A percentile compares a stretch with the other conserved stretches of the same genome.
Conservation (phyloP, 1,139 yeast genomes). For the Nematodospora anomalae region DNA sequence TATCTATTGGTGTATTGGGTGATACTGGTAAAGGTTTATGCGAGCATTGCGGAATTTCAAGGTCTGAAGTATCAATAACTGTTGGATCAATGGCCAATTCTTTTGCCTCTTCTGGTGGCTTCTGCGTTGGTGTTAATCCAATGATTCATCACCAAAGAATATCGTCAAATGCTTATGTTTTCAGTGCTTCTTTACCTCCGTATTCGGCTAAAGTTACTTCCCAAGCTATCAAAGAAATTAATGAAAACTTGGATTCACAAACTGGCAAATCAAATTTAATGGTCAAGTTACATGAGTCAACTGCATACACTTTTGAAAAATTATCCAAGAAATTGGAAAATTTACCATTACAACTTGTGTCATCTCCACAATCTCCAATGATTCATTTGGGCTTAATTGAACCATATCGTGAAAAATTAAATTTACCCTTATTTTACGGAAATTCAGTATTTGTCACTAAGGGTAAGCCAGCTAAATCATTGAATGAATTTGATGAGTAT, state of each 20-base stretch:
- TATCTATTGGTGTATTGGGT: slow-evolving; percentile 86
- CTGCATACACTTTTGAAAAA: slow-evolving; percentile 20
- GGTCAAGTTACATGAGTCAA: slow-evolving; percentile 26
- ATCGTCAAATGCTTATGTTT: slow-evolving; percentile 85
- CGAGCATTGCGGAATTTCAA: slow-evolving; percentile 67
- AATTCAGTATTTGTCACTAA: slow-evolving; percentile 36
- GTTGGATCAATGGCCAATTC: slow-evolving; percentile 84
- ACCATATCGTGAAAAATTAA: slow-evolving; percentile 40
- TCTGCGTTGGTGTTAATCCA: slow-evolving; percentile 80
- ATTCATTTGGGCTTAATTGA: slow-evolving; percentile 58
- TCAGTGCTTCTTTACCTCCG: slow-evolving; percentile 94
- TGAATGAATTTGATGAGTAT: slow-evolving; percentile 39
- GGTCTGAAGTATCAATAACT: slow-evolving; percentile 75
- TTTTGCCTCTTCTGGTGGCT: slow-evolving; percentile 92
- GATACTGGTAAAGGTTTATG: slow-evolving; percentile 80
- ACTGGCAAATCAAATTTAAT: slow-evolving; percentile 36
- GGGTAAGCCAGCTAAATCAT: slow-evolving; percentile 36
- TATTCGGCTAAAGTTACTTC: slow-evolving; percentile 78
- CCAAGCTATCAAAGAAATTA: slow-evolving; percentile 50
- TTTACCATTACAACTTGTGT: slow-evolving; percentile 50
- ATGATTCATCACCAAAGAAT: slow-evolving; percentile 84
- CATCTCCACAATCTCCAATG: slow-evolving; percentile 64
- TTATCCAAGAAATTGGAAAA: slow-evolving; percentile 19
- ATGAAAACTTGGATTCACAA: slow-evolving; percentile 27
- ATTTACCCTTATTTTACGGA: slow-evolving; percentile 52